Percentiles rank a stretch among this genome's conserved stretches.
Evolutionary conservation across 495 filamentous ascomycete species (phyloP).

Genomic region (Physcia stellaris): DNA sequence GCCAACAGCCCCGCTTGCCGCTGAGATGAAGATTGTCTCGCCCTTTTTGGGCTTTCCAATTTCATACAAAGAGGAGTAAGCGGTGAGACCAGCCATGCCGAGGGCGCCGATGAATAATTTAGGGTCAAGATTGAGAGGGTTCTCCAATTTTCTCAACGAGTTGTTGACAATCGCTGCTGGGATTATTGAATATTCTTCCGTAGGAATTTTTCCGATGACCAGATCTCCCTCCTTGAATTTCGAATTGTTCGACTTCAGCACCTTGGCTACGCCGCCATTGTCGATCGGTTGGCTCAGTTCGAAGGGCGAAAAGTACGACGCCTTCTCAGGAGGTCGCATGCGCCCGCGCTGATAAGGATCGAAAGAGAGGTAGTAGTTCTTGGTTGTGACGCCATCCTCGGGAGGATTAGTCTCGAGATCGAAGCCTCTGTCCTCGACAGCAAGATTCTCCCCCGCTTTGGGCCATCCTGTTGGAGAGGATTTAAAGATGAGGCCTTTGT

Average conservation of each 20-base stretch:
- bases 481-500: conserved; percentile 77
- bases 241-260: conserved; percentile 50
- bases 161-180: conserved; percentile 15
- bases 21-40: conserved; percentile 66
- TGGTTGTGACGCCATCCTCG: conserved; percentile 52
- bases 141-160: conserved; percentile 34
- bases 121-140: conserved; percentile 48
- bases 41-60: conserved; percentile 69
- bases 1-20: conserved; percentile 64
- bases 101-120: conserved; percentile 51
- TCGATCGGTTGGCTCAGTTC: conserved; percentile 40
- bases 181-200: conserved; percentile 48
- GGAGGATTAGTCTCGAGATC: conserved; percentile 52
- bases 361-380: conserved; percentile 66
- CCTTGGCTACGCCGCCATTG: conserved; percentile 42
- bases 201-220: conserved; percentile 41
- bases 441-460: conserved; percentile 57
- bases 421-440: conserved; percentile 51
- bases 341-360: conserved; percentile 82
- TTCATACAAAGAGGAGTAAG: conserved; percentile 55
- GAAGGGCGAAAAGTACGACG: conserved; percentile 53
- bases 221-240: conserved; percentile 54
- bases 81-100: conserved; percentile 72
- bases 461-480: conserved; percentile 54
- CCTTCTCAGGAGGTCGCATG: conserved; percentile 33